These are phyloP conservation scores for Cordyceps militaris DNA, from an alignment of 2,329 filamentous ascomycete genomes.

Conservation along the genomic window DNA sequence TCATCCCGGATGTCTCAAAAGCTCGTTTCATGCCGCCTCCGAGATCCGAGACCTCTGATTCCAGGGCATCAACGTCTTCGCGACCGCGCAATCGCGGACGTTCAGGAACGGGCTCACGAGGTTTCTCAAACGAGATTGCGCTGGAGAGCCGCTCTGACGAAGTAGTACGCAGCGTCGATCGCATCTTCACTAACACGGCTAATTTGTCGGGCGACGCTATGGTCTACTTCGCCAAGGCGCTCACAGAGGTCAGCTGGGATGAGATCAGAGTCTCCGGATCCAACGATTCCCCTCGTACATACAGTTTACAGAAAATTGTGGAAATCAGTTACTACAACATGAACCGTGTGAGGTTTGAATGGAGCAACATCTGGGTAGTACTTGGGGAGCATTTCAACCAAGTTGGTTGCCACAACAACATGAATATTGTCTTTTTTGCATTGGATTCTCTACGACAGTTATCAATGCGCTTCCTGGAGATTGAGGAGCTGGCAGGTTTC, in stretches of 20 bases:
- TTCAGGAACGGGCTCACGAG: conserved; percentile 53
- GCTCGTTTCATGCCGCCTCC: conserved; percentile 61
- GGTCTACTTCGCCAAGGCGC: conserved; percentile 83
- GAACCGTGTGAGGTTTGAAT: conserved; percentile 95
- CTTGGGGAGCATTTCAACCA: conserved; percentile 98
- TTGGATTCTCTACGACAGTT: conserved; percentile 91
- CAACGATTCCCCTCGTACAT: conserved; percentile 91
- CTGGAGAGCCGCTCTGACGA: conserved; percentile 89
- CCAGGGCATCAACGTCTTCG: conserved; percentile 62
- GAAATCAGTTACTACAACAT: conserved; percentile 99
- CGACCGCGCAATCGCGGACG: conserved; percentile 39
- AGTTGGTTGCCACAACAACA: conserved; percentile 94
- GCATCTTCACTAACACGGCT: conserved; percentile 94
- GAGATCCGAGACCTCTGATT: conserved; percentile 45
- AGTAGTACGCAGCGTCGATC: conserved; percentile 85
- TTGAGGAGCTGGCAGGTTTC: conserved; percentile 95
- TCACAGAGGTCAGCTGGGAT: conserved; percentile 97
- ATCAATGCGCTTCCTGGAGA: conserved; percentile 98
- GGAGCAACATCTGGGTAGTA: conserved; percentile 95
- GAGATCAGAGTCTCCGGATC: conserved; percentile 96
- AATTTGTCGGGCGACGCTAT: conserved; percentile 91
- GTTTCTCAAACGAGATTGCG: conserved; percentile 71
- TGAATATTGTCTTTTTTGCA: conserved; percentile 94
- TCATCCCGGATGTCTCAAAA: conserved; percentile 85
- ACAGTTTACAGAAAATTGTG: conserved; percentile 95